Evolutionary conservation across 306 rosid species (phyloP).

Genomic region (Acacia melanoxylon): DNA sequence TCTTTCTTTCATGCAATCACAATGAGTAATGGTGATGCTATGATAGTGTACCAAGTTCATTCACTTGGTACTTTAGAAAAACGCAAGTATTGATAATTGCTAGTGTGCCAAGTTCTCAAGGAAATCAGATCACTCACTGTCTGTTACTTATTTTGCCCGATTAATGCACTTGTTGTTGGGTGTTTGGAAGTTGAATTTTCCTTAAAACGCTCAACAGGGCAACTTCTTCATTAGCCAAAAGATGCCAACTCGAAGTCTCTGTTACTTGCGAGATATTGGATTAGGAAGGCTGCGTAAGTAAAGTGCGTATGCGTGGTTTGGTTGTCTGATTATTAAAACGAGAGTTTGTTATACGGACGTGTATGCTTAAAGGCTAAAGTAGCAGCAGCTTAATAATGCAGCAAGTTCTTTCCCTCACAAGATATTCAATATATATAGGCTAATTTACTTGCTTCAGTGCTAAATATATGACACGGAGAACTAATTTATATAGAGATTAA

Average conservation of each 20-base stretch:
- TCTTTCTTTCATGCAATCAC: too few relatives aligned
- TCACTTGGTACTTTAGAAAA: neutral
- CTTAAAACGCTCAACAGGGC: neutral
- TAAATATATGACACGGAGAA: too few relatives aligned
- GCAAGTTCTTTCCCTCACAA: too few relatives aligned
- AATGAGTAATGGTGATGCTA: too few relatives aligned
- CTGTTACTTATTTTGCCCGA: neutral
- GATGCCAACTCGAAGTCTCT: neutral
- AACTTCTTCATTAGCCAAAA: neutral
- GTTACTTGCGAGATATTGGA: slow-evolving; percentile 29
- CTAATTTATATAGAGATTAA: too few relatives aligned
- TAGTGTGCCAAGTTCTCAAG: neutral
- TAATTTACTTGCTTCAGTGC: too few relatives aligned
- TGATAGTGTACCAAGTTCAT: too few relatives aligned
- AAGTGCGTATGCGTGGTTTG: slow-evolving; percentile 37
- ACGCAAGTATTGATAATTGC: neutral
- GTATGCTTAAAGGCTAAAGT: neutral
- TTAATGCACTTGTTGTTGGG: neutral
- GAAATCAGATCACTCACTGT: too few relatives aligned
- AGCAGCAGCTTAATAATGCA: neutral
- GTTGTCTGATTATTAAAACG: slow-evolving; percentile 43
- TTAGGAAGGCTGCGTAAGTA: slow-evolving; percentile 33
- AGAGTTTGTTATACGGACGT: neutral
- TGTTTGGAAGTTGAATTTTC: neutral
- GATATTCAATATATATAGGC: too few relatives aligned